Percentiles rank a stretch among this genome's conserved stretches.
Conservation (phyloP, 352 stramenopile genomes). For the Thraustotheca clavata region DNA sequence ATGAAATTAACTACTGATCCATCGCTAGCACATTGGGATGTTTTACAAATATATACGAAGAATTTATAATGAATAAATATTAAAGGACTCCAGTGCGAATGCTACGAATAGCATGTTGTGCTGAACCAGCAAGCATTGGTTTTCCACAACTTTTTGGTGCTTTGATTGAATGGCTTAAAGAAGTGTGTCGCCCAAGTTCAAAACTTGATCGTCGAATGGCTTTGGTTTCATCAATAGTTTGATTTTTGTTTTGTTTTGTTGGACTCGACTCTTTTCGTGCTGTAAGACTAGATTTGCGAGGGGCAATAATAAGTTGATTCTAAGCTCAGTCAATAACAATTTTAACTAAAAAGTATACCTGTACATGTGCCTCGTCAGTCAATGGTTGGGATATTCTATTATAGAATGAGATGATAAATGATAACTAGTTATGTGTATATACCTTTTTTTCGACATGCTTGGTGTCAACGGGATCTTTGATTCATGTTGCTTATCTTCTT, state of each 20-base stretch:
- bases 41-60: slow-evolving; percentile 10
- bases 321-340: too few species aligned
- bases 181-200: background rate
- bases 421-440: too few species aligned
- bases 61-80: background rate
- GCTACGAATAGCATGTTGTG: slow-evolving; percentile 11
- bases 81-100: background rate
- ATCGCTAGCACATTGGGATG: slow-evolving; percentile 14
- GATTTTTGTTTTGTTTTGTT: background rate
- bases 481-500: background rate
- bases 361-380: too few species aligned
- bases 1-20: background rate
- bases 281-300: background rate
- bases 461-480: background rate
- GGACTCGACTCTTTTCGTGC: background rate
- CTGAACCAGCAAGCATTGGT: background rate
- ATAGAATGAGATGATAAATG: too few species aligned
- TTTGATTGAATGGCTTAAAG: background rate
- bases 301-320: too few species aligned
- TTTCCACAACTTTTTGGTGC: slow-evolving; percentile 9
- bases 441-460: background rate
- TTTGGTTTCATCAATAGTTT: background rate
- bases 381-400: too few species aligned
- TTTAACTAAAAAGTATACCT: too few species aligned
- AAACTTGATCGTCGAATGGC: background rate